Evolutionary conservation across 352 stramenopile genomes (phyloP).

Genomic region (Pythium myriotylum): DNA sequence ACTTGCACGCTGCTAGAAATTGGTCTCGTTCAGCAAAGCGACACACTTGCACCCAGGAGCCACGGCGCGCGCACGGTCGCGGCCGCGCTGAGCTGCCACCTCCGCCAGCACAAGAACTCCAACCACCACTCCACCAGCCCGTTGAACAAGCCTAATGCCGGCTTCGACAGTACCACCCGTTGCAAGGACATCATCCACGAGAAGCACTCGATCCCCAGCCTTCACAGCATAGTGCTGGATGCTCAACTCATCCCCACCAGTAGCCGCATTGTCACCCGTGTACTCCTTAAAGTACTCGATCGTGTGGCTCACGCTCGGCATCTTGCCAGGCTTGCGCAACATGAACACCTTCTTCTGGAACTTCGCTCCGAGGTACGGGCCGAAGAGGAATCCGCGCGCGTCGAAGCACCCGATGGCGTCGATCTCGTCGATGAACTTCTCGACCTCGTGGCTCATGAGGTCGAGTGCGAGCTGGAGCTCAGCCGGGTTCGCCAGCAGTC

Average conservation of each 20-base stretch:
- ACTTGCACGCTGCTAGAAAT: too few relatives aligned
- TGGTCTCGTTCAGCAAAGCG: constrained; percentile 69
- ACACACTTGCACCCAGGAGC: constrained; percentile 50
- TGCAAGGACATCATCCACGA: constrained; percentile 98
- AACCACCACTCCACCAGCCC: constrained; percentile 83
- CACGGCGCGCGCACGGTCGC: constrained; percentile 45
- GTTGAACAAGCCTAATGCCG: constrained; percentile 86
- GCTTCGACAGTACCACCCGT: constrained; percentile 95
- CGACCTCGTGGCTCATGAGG: constrained; percentile 84
- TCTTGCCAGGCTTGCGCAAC: constrained; percentile 98
- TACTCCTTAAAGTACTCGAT: constrained; percentile 95
- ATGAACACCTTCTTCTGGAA: constrained; percentile 98
- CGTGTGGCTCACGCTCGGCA: constrained; percentile 93
- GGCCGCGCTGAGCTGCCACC: constrained; percentile 71
- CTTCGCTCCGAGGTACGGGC: constrained; percentile 92
- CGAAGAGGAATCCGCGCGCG: constrained; percentile 97
- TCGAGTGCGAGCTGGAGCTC: constrained; percentile 93
- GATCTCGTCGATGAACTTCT: constrained; percentile 54
- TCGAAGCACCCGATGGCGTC: constrained; percentile 93
- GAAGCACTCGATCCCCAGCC: constrained; percentile 88
- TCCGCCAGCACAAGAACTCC: constrained; percentile 95
- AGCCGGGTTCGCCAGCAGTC: constrained; percentile 88
- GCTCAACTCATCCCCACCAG: constrained; percentile 82
- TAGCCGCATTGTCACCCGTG: constrained; percentile 78
- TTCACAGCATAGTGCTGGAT: constrained; percentile 84